Conservation (phyloP, 805 yeast genomes). For the Wickerhamiella siamensis region DNA sequence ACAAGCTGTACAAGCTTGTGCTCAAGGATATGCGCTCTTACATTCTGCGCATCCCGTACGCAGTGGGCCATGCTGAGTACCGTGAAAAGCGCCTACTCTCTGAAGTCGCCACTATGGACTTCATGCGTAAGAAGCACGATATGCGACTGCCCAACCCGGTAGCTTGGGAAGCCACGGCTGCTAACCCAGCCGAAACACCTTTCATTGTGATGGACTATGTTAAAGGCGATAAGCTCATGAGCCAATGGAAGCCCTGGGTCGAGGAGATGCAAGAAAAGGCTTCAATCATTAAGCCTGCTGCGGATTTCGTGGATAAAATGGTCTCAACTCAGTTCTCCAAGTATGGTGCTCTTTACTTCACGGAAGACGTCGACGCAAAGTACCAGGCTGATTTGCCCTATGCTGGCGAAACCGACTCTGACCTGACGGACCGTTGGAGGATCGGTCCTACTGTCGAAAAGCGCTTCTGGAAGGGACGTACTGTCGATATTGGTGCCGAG, state of each 20-base stretch:
- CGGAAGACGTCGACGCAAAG: slow-evolving; percentile 43
- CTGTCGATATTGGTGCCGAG: slow-evolving; percentile 37
- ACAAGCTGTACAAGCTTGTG: slow-evolving; percentile 65
- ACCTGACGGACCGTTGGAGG: slow-evolving; percentile 57
- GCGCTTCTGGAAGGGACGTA: slow-evolving; percentile 52
- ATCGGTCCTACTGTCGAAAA: slow-evolving; percentile 84
- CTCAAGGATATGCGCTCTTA: slow-evolving; percentile 47
- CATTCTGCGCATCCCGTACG: slow-evolving; percentile 78
- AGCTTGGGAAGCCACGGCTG: slow-evolving; percentile 47
- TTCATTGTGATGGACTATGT: slow-evolving; percentile 69
- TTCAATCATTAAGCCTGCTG: slow-evolving; percentile 50
- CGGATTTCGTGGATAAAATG: slow-evolving; percentile 46
- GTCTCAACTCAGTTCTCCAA: slow-evolving; percentile 47
- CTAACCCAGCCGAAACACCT: slow-evolving; percentile 57
- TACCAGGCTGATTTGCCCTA: slow-evolving; percentile 35
- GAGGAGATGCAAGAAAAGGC: slow-evolving; percentile 38
- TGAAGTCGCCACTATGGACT: slow-evolving; percentile 92
- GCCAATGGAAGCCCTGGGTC: slow-evolving; percentile 74
- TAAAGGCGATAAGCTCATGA: slow-evolving; percentile 74
- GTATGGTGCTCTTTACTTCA: slow-evolving; percentile 73
- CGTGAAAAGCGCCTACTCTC: slow-evolving; percentile 48
- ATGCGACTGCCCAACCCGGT: slow-evolving; percentile 55
- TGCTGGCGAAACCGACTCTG: slow-evolving; percentile 45
- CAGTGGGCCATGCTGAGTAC: slow-evolving; percentile 48
- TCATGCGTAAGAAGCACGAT: slow-evolving; percentile 47